Conservation (phyloP, 805 yeast species). For the Starmera amethionina region DNA sequence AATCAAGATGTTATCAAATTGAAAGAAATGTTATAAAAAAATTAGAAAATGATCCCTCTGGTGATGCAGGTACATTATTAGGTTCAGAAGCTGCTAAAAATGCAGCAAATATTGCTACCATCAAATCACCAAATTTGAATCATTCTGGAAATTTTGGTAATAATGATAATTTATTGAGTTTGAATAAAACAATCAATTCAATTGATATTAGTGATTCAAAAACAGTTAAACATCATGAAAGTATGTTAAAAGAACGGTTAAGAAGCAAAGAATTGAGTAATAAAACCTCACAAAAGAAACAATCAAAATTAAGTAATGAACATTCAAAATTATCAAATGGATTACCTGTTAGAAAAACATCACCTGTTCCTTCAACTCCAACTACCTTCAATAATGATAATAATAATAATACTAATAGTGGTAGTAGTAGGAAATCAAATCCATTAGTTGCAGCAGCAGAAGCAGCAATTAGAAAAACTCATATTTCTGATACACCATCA, state of each 20-base stretch:
- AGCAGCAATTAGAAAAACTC: slow-evolving; percentile 8
- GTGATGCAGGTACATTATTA: slow-evolving; percentile 20
- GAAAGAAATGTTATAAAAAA: slow-evolving; percentile 28
- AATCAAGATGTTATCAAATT: slow-evolving; percentile 35
- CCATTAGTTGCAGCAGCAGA: slow-evolving; percentile 17
- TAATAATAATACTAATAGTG: not conserved
- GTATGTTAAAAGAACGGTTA: slow-evolving; percentile 26
- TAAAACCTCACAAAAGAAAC: slow-evolving; percentile 13
- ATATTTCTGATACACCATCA: no score
- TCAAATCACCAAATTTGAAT: slow-evolving; percentile 6
- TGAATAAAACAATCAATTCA: no score
- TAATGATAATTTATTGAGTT: no score
- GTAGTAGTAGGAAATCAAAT: not conserved
- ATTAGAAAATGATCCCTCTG: slow-evolving; percentile 20
- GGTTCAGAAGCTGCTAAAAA: slow-evolving; percentile 27
- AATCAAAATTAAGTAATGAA: slow-evolving; percentile 11
- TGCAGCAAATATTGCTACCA: slow-evolving; percentile 25
- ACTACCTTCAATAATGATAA: not conserved
- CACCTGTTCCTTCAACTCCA: slow-evolving; percentile 1
- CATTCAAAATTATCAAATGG: slow-evolving; percentile 24
- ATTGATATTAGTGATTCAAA: not conserved
- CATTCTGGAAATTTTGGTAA: not conserved
- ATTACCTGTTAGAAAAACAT: slow-evolving; percentile 15
- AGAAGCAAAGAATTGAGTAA: slow-evolving; percentile 13
- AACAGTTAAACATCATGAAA: slow-evolving; percentile 7